These are phyloP conservation scores for Rhizopogon sp. DNA, from an alignment of 768 basidiomycete genomes.

Conservation along the genomic window DNA sequence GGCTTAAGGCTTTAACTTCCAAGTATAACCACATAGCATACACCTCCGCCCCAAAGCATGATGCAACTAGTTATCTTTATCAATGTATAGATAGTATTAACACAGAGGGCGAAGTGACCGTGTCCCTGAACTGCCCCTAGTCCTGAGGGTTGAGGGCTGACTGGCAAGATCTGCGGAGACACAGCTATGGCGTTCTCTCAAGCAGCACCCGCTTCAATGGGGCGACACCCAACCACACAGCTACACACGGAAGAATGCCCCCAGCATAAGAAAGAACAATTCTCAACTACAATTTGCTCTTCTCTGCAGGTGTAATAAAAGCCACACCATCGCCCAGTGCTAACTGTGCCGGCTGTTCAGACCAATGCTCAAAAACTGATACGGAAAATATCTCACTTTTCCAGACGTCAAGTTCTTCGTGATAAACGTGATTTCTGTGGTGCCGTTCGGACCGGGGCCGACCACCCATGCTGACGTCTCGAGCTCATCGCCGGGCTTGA, in stretches of 20 bases:
- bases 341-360: slow-evolving; percentile 25
- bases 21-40: too few species aligned
- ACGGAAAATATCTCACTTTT: slow-evolving; percentile 36
- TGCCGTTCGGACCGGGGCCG: slow-evolving; percentile 56
- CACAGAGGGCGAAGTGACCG: too few species aligned
- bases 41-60: too few species aligned
- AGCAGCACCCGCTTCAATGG: too few species aligned
- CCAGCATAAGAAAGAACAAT: neutral
- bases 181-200: too few species aligned
- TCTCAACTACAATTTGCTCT: slow-evolving; percentile 34
- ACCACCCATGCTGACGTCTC: slow-evolving; percentile 81
- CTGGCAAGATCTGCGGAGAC: too few species aligned
- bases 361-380: neutral
- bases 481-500: slow-evolving; percentile 76
- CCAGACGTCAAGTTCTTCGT: slow-evolving; percentile 57
- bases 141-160: too few species aligned
- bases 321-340: slow-evolving; percentile 61
- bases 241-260: neutral
- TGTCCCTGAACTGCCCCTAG: too few species aligned
- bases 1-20: too few species aligned
- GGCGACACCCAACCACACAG: neutral
- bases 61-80: too few species aligned
- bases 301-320: slow-evolving; percentile 49
- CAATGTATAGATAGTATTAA: too few species aligned
- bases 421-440: slow-evolving; percentile 53